A percentile compares a stretch with the other conserved stretches of the same genome.
phyloP scores from a whole-genome alignment of 116 monocot genomes.

The Zostera marina region DNA sequence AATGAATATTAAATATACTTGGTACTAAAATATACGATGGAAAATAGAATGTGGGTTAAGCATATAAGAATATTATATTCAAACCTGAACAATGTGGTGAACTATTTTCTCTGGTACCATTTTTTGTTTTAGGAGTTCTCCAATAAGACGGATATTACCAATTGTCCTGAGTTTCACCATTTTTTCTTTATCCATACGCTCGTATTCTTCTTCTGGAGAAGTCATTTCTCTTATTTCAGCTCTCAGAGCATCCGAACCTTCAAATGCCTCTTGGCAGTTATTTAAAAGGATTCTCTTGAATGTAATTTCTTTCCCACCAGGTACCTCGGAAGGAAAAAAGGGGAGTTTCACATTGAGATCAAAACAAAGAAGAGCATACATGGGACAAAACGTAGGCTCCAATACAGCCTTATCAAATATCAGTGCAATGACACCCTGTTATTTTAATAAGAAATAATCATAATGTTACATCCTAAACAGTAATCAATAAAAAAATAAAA shows the following conservation, averaged over 20 bases:
- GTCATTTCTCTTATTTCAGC: slow-evolving; percentile 56
- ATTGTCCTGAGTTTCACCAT: slow-evolving; percentile 73
- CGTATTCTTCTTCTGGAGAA: slow-evolving; percentile 62
- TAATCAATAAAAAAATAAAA: slow-evolving; percentile 1
- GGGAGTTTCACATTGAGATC: slow-evolving; percentile 67
- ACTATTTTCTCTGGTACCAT: slow-evolving; percentile 86
- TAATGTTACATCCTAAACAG: background rate
- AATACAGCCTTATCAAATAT: slow-evolving; percentile 96
- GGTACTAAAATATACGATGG: background rate
- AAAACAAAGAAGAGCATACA: slow-evolving; percentile 81
- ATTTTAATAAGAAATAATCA: background rate
- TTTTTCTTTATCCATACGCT: slow-evolving; percentile 72
- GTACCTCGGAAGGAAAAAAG: slow-evolving; percentile 63
- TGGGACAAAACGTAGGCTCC: slow-evolving; percentile 93
- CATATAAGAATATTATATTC: background rate
- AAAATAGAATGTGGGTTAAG: background rate
- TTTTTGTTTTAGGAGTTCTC: slow-evolving; percentile 83
- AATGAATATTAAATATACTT: background rate
- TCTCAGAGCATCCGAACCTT: slow-evolving; percentile 57
- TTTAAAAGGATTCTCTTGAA: slow-evolving; percentile 79
- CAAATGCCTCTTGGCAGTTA: slow-evolving; percentile 95
- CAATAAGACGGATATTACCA: slow-evolving; percentile 88
- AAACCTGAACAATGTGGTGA: slow-evolving; percentile 94
- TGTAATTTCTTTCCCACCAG: slow-evolving; percentile 68
- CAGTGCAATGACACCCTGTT: slow-evolving; percentile 66